Conservation (phyloP, 306 rosid genomes). For the Canavalia gladiata region DNA sequence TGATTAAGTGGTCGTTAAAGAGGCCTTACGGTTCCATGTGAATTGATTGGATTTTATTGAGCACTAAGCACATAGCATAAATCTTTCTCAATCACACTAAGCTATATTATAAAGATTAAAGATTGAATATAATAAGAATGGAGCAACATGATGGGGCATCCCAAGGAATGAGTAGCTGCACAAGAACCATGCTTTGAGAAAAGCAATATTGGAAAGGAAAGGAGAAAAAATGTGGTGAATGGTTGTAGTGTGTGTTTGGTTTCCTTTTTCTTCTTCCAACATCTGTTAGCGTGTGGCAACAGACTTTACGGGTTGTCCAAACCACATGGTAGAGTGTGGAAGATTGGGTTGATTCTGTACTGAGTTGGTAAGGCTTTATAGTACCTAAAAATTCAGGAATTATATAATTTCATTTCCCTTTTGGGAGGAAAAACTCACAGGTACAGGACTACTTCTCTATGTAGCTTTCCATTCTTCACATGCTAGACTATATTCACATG, state of each 20-base stretch:
- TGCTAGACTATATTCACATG: background rate
- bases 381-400: background rate
- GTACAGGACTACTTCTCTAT: background rate
- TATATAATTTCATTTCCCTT: conserved; percentile 6
- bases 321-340: conserved; percentile 38
- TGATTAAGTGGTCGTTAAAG: conserved; percentile 57
- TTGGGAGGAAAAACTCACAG: conserved; percentile 14
- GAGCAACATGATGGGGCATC: conserved; percentile 31
- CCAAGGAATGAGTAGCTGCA: conserved; percentile 31
- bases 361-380: conserved; percentile 20
- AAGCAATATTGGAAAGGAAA: conserved; percentile 21
- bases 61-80: conserved; percentile 36
- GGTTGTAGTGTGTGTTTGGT: background rate
- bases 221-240: conserved; percentile 28
- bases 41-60: conserved; percentile 42
- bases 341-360: conserved; percentile 18
- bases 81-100: conserved; percentile 10
- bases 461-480: conserved; percentile 16
- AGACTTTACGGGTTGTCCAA: conserved; percentile 45
- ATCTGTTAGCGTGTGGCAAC: conserved; percentile 17
- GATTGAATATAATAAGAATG: conserved; percentile 24
- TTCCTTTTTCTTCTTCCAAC: background rate
- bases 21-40: conserved; percentile 37
- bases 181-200: conserved; percentile 39
- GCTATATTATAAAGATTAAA: background rate